Base-by-base conservation (phyloP, 345 rosid genomes). In the Hibiscus syriacus region DNA sequence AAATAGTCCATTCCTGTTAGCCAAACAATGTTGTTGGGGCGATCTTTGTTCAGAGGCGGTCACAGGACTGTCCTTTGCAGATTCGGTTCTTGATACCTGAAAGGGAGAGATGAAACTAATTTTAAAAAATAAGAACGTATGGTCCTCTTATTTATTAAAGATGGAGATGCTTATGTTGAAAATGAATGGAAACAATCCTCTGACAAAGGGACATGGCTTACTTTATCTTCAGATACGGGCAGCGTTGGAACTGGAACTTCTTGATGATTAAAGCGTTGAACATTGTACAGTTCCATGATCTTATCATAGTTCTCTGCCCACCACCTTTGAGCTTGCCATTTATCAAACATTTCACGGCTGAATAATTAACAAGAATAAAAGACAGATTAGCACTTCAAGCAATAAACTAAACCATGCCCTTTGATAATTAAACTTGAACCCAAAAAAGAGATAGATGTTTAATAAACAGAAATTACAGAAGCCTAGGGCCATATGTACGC, bases 21-120 rank as follows among this genome's bases (percentile, higher is more conserved):
- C 4, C 38, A 75, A 55, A 70, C 72, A 50, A 77, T 59, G 75
- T 79, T 81, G 26, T 72, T 83, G 10, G 86, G 81, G n/a, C 81
- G 70, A 73, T 87, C 98, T 71, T 78, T 81, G 81, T 78, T 78
- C 53, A 89, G 72, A 16, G 96, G 96, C 16, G 98, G 92, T 93
- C 67, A 67, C 73, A 7, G 94, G 98, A 74, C 87, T 75, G 46
- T 80, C 86, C 82, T 89, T 85, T n/a, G 79, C 72, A 61, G n/a
- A n/a, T n/a, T n/a, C n/a, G n/a, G n/a, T n/a, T n/a, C n/a, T n/a
- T n/a, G n/a, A n/a, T n/a, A n/a, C 77, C 98, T 90, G 81, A 32
- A 72, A 60, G 52, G 20, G 43, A 69, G 22, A 48, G 5, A 23
- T 3, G 48, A 39, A 55, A 20, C 13, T 41, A 0, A 22, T 25